Conservation (phyloP, 164 flowering plant species). For the Aristolochia californica region DNA sequence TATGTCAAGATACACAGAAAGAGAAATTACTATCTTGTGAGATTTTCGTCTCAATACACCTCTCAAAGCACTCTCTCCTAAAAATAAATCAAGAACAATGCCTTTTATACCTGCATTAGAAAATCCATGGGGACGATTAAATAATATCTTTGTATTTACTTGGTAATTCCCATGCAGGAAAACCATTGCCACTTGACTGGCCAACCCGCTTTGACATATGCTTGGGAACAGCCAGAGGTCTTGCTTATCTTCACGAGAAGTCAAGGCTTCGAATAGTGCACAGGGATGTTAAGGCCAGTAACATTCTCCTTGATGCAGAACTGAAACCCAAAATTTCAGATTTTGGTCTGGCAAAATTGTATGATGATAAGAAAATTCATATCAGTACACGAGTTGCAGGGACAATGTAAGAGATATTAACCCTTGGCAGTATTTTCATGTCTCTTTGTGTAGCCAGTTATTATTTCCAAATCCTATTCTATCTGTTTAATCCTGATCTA, state of each 20-base stretch:
- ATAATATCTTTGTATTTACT: no score
- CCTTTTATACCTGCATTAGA: background rate
- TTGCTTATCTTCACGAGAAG: constrained; percentile 76
- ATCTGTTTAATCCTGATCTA: no score
- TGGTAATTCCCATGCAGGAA: no score
- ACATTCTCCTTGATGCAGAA: constrained; percentile 47
- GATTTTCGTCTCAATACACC: no score
- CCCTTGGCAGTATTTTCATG: background rate
- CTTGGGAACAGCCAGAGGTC: constrained; percentile 65
- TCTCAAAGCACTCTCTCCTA: background rate
- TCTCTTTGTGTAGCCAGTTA: background rate
- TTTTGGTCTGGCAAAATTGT: constrained; percentile 17
- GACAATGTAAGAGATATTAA: constrained; percentile 9
- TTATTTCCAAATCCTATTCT: no score
- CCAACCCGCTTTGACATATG: constrained; percentile 47
- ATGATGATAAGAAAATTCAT: constrained; percentile 13
- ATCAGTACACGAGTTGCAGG: constrained; percentile 16
- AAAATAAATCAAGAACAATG: background rate
- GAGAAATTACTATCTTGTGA: no score
- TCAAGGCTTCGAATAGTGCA: constrained; percentile 58
- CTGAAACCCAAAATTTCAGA: constrained; percentile 16
- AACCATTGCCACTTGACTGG: constrained; percentile 38
- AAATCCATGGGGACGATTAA: no score
- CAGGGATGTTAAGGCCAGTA: constrained; percentile 76
- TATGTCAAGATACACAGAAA: no score